Evolutionary conservation across 2,329 filamentous ascomycete genomes (phyloP).

Genomic region (Chalara sp.): DNA sequence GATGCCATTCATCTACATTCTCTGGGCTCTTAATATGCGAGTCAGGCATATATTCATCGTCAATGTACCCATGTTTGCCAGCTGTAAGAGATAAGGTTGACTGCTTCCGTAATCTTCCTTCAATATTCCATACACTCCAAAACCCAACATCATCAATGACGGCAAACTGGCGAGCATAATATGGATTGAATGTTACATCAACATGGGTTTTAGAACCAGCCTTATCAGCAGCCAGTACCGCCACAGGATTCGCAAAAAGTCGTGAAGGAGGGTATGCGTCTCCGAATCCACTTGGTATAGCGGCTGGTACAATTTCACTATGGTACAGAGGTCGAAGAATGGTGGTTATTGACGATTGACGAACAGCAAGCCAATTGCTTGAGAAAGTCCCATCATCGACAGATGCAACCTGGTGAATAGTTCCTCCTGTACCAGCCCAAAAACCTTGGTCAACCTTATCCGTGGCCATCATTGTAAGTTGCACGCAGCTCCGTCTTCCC

Average conservation of each 20-base stretch:
- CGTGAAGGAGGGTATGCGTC: conserved; percentile 34
- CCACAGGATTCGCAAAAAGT: conserved; percentile 48
- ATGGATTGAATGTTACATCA: conserved; percentile 61
- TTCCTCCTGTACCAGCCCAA: conserved; percentile 29
- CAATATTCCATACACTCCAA: conserved; percentile 61
- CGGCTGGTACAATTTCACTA: conserved; percentile 4
- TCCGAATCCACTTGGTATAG: conserved; percentile 3
- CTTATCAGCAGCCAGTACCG: conserved; percentile 42
- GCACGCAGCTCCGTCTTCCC: conserved; percentile 16
- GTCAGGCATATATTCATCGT: conserved; percentile 14
- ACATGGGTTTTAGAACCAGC: conserved; percentile 51
- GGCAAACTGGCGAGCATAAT: conserved; percentile 52
- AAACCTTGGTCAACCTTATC: conserved; percentile 18
- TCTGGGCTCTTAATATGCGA: conserved; percentile 1
- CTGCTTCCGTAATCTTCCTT: conserved; percentile 12
- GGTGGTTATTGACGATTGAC: conserved; percentile 33
- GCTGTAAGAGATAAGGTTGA: conserved; percentile 8
- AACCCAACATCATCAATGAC: conserved; percentile 58
- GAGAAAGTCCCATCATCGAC: conserved; percentile 30
- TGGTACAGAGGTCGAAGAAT: conserved; percentile 33
- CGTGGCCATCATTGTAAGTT: conserved; percentile 14
- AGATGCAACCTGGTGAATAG: conserved; percentile 42
- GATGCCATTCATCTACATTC: conserved; percentile 37
- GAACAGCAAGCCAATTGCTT: conserved; percentile 37
- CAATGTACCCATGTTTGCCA: conserved; percentile 18